Conservation (phyloP, 495 filamentous ascomycete genomes). For the Penicillium pulvis region DNA sequence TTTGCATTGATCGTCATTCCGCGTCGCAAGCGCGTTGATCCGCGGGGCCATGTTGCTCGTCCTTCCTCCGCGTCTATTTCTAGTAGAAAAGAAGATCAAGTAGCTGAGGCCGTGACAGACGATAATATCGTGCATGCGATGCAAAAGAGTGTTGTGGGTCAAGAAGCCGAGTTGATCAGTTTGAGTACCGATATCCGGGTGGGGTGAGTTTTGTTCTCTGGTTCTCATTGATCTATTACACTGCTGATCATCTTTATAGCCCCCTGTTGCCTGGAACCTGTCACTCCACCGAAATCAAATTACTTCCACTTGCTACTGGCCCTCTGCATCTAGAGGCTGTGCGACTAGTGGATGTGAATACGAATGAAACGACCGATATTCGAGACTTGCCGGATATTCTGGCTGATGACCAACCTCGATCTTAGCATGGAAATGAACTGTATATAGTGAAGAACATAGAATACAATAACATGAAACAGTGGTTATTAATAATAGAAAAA, state of each 20-base stretch:
- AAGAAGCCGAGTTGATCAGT: constrained; percentile 73
- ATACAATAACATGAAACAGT: not conserved
- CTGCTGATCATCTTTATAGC: constrained; percentile 33
- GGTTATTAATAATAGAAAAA: not conserved
- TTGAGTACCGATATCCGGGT: constrained; percentile 82
- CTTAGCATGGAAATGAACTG: constrained; percentile 2
- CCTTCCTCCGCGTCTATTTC: constrained; percentile 49
- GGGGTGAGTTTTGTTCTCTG: constrained; percentile 55
- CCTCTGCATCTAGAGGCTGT: constrained; percentile 78
- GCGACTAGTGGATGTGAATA: constrained; percentile 77
- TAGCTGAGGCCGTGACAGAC: constrained; percentile 81
- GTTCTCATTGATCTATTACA: constrained; percentile 11
- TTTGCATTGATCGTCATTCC: constrained; percentile 80
- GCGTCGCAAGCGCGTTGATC: constrained; percentile 68
- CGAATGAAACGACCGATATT: constrained; percentile 81
- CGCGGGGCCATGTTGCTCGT: constrained; percentile 57
- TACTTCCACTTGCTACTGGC: constrained; percentile 75
- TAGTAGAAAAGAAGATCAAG: constrained; percentile 45
- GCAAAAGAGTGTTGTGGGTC: constrained; percentile 72
- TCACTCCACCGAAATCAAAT: constrained; percentile 75
- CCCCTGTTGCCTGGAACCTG: constrained; percentile 76
- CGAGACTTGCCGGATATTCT: constrained; percentile 76
- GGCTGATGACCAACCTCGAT: constrained; percentile 43
- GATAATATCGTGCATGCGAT: constrained; percentile 82
- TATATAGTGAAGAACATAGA: constrained; percentile 1